Base-by-base conservation (phyloP, 352 stramenopile species). In the Globisporangium mamillatum region DNA sequence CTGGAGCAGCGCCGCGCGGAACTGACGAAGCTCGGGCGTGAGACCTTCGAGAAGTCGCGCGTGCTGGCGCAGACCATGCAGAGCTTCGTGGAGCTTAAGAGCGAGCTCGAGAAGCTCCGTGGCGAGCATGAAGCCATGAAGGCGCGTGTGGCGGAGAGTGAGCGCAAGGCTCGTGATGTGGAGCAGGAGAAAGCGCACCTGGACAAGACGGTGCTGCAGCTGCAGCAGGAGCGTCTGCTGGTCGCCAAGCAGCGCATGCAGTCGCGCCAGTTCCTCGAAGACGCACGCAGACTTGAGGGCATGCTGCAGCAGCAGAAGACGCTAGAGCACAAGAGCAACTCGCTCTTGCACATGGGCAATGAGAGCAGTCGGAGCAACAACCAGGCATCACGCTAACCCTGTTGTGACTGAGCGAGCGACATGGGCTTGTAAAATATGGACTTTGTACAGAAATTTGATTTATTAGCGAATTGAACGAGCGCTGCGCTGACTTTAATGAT, bases 231-330 rank as follows among this genome's bases (percentile, higher is more conserved):
- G 69, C 77, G 82, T 6, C 70, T 93, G 14, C 54, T 84, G 59
- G 75, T 93, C 22, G 82, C 82, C 44, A 92, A 88, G 67, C 83
- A 92, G 72, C 87, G 84, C 50, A 68, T 89, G 69, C 80, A 95
- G 71, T 93, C 85, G 64, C 82, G 85, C 24, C 81, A 91, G 61
- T 82, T 95, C 59, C 69, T 93, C 22, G 80, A 93, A 60, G 80
- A 82, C 54, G 81, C 87, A 25, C 77, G 78, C 41, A 88, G 89
- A 38, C 76, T 90, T 20, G 84, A 90, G 71, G 69, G 69, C 34
- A 76, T 92, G 70, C 46, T 88, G 29, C 76, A 90, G 50, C 79
- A 88, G 68, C 84, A 90, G 59, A 74, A 82, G 55, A 55, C 58
- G 24, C 64, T 80, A 8, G 67, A 74, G 12, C 48, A 20, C 59